These are phyloP conservation scores for Kurtzmaniella fragi DNA, from an alignment of 805 yeast genomes.

Conservation along the genomic window DNA sequence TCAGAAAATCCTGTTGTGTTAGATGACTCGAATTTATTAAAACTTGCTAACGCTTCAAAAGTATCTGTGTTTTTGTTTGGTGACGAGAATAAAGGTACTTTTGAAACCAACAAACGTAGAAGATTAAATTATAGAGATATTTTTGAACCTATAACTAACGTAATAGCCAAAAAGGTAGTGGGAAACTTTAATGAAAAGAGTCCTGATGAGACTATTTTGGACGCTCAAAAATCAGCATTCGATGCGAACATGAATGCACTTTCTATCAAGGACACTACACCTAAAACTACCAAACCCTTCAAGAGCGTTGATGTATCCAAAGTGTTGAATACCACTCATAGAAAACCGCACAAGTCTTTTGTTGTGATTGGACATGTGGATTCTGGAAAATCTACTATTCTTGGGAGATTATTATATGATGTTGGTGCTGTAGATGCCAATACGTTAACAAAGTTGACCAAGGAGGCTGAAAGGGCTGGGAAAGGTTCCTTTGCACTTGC, in stretches of 20 bases:
- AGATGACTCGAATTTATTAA: constrained; percentile 5
- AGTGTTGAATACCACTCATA: constrained; percentile 30
- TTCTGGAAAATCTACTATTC: constrained; percentile 77
- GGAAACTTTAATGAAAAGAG: constrained; percentile 63
- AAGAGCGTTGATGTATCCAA: constrained; percentile 37
- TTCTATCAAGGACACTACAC: constrained; percentile 13
- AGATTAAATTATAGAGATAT: constrained; percentile 11
- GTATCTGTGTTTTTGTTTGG: constrained; percentile 14
- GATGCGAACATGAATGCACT: constrained; percentile 26
- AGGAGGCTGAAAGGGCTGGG: constrained; percentile 63
- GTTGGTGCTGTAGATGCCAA: constrained; percentile 61
- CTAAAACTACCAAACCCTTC: constrained; percentile 36
- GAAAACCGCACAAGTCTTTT: constrained; percentile 59
- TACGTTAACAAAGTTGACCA: constrained; percentile 55
- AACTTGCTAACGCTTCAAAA: constrained; percentile 9
- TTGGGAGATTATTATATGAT: constrained; percentile 70
- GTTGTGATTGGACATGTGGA: constrained; percentile 86
- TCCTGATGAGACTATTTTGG: constrained; percentile 71
- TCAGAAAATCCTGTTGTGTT: constrained; percentile 1
- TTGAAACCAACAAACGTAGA: constrained; percentile 16
- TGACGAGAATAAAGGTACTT: neutral
- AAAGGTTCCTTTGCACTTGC: constrained; percentile 80
- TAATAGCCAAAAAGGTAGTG: constrained; percentile 34
- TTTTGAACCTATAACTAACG: constrained; percentile 40
- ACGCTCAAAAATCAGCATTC: constrained; percentile 51